A percentile compares a stretch with the other conserved stretches of the same genome.
These are phyloP conservation scores for Reticulascus tulasneorum DNA, from an alignment of 2,329 filamentous ascomycete species.

Conservation along the genomic window DNA sequence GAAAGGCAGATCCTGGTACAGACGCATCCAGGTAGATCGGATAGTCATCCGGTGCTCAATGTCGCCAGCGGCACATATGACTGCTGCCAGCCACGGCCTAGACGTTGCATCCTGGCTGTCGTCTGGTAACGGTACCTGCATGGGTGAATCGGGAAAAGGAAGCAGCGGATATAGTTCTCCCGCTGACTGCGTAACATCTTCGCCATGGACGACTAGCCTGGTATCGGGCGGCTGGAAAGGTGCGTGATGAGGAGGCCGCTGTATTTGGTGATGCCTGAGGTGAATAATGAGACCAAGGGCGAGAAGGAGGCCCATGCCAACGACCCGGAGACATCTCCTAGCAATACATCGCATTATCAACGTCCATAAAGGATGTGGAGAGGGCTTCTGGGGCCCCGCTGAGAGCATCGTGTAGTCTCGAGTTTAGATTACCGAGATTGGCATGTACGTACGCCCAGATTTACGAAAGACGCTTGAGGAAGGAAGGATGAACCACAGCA, in stretches of 20 bases:
- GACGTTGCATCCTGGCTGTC: not conserved
- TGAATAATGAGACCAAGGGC: slow-evolving; percentile 2
- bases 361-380: no score
- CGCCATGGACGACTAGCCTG: slow-evolving; percentile 11
- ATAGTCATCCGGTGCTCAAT: slow-evolving; percentile 25
- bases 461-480: no score
- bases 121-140: slow-evolving; percentile 2
- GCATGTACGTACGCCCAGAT: no score
- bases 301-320: slow-evolving; percentile 3
- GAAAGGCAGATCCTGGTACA: slow-evolving; percentile 24
- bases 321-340: slow-evolving; percentile 5
- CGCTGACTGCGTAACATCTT: slow-evolving; percentile 4
- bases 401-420: no score
- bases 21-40: slow-evolving; percentile 26
- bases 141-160: slow-evolving; percentile 21
- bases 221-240: slow-evolving; percentile 9
- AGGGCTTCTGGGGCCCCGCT: no score
- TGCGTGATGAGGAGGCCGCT: slow-evolving; percentile 5
- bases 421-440: no score
- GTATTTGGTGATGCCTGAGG: slow-evolving; percentile 3
- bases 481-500: no score
- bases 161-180: slow-evolving; percentile 13
- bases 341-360: slow-evolving; percentile 6
- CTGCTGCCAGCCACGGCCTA: slow-evolving; percentile 23
- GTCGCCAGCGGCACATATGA: slow-evolving; percentile 24